Evolutionary conservation across 805 yeast species (phyloP).

Genomic region (Schizosaccharomyces octosporus): DNA sequence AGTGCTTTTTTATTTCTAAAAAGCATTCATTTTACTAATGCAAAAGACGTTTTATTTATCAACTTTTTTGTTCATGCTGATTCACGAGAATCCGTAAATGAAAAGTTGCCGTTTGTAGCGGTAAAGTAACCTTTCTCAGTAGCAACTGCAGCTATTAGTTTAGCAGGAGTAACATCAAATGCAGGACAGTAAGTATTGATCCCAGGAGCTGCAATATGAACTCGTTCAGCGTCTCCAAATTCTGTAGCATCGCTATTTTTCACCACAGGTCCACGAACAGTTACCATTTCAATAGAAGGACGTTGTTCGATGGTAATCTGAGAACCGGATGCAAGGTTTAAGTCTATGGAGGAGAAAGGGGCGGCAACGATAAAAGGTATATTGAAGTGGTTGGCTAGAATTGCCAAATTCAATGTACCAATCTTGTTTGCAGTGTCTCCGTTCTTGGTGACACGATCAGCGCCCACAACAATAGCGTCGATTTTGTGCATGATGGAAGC

Average conservation of each 20-base stretch:
- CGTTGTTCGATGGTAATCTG: constrained; percentile 71
- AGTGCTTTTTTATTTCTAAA: too few relatives aligned
- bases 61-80: too few relatives aligned
- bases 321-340: constrained; percentile 37
- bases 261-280: constrained; percentile 43
- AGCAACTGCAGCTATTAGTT: constrained; percentile 63
- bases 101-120: background rate
- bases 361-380: constrained; percentile 84
- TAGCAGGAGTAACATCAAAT: constrained; percentile 76
- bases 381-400: constrained; percentile 39
- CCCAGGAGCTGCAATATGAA: constrained; percentile 65
- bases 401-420: constrained; percentile 76
- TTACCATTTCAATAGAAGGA: constrained; percentile 53
- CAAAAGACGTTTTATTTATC: too few relatives aligned
- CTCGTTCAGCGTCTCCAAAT: constrained; percentile 19
- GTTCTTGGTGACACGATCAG: constrained; percentile 75
- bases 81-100: background rate
- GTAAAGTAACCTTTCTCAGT: constrained; percentile 27
- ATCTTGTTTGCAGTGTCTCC: constrained; percentile 95
- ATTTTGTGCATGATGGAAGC: constrained; percentile 63
- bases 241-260: constrained; percentile 9
- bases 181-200: constrained; percentile 89
- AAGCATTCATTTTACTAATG: too few relatives aligned
- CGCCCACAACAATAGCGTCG: constrained; percentile 75
- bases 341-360: constrained; percentile 76